These are phyloP conservation scores for Glarea lozoyensis DNA, from an alignment of 495 filamentous ascomycete genomes.

Conservation along the genomic window DNA sequence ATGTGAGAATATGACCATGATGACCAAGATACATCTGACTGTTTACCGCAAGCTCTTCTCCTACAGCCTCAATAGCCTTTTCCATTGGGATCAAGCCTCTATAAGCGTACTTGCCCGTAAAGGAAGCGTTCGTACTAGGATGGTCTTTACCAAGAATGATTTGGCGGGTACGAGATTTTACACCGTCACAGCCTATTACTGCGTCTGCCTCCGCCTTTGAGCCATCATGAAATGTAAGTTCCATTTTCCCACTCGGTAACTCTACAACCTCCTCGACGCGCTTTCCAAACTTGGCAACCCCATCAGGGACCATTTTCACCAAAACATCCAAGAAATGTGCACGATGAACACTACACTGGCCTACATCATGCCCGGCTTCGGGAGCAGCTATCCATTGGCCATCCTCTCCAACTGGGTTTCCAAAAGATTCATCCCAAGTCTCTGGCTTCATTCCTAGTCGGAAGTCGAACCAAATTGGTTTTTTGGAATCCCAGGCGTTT, in stretches of 20 bases:
- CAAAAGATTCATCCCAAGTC: constrained; percentile 8
- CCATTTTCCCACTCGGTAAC: constrained; percentile 13
- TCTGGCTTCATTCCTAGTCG: constrained; percentile 11
- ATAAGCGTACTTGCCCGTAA: constrained; percentile 44
- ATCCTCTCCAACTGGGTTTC: constrained; percentile 12
- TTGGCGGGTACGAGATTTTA: constrained; percentile 43
- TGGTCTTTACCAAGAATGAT: constrained; percentile 32
- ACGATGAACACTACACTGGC: constrained; percentile 34
- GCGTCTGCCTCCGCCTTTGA: constrained; percentile 40
- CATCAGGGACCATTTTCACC: constrained; percentile 42
- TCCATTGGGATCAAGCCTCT: constrained; percentile 49
- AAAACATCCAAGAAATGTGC: constrained; percentile 54
- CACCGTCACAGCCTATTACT: constrained; percentile 51
- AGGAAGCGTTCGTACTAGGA: constrained; percentile 28
- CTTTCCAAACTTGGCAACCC: constrained; percentile 35
- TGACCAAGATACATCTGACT: constrained; percentile 48
- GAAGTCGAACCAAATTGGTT: constrained; percentile 22
- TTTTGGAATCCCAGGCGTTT: constrained; percentile 16
- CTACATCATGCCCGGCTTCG: constrained; percentile 21
- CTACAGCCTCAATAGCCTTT: constrained; percentile 40
- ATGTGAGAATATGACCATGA: constrained; percentile 52
- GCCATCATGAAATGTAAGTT: constrained; percentile 44
- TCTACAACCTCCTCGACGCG: constrained; percentile 13
- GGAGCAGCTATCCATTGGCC: constrained; percentile 10
- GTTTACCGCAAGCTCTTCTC: constrained; percentile 41